Evolutionary conservation across 2,329 filamentous ascomycete genomes (phyloP), one percentile per base, ranked within the genome.

Genomic region (Ascochyta pisi): DNA sequence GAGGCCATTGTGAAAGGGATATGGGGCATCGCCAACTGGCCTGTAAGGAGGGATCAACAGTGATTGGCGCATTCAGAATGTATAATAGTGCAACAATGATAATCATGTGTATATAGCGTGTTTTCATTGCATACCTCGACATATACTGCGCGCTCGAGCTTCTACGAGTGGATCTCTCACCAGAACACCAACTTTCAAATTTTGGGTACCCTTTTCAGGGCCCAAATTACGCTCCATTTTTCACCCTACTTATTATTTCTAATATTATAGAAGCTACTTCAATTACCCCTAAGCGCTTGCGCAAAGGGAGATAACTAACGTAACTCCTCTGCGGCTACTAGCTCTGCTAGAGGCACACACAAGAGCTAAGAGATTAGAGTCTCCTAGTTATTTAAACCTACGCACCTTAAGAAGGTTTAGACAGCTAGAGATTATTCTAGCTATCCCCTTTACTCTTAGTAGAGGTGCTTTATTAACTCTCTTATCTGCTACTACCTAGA

Each of bases 1-100:
- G 67, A 69, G 6, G 22, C 27, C 10, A 47, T 73, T 8, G 67
- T 66, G 3, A 83, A 66, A 54, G 84, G 83, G 0, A 77, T 83
- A 19, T 84, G 61, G 29, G 81, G 79, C 1, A 43, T 58, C 8
- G 39, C 54, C 6, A 24, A n/a, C 4, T 57, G 54, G 54, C 35
- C 48, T 22, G 45, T 52, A 6, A 54, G 29, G 29, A 39, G 29
- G 29, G 46, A 27, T 29, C 45, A 12, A 26, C 33, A 27, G 10
- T 59, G 41, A 48, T 19, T 37, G 43, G 43, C 26, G 34, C 12
- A 31, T 31, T 31, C 22, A 22, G 41, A 44, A 39, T 38, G 34
- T 40, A 19, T 33, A 41, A 47, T 43, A 45, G 49, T 50, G 40
- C 37, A 27, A 10, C 2, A 8, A 10, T 23, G 27, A 12, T 10